A percentile compares a stretch with the other conserved stretches of the same genome.
These are phyloP conservation scores for Phytopythium kandeliae DNA, from an alignment of 352 stramenopile genomes.

Conservation along the genomic window DNA sequence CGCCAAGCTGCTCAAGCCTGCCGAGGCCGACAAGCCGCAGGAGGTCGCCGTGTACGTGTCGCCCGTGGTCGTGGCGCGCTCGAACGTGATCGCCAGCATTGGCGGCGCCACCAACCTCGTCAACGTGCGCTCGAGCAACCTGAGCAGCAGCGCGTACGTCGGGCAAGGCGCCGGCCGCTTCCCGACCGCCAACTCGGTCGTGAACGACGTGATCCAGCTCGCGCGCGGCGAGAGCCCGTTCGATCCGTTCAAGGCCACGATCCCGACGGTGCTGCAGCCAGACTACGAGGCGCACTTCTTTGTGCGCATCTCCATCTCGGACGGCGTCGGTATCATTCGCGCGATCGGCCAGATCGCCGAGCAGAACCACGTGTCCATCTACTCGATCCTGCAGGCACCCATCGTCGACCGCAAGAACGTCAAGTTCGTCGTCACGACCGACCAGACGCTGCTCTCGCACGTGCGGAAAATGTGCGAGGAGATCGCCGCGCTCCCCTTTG, in stretches of 20 bases:
- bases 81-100: conserved; percentile 88
- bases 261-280: conserved; percentile 65
- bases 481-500: conserved; percentile 86
- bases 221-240: conserved; percentile 80
- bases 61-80: conserved; percentile 87
- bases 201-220: conserved; percentile 94
- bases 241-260: conserved; percentile 77
- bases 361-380: conserved; percentile 94
- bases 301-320: conserved; percentile 92
- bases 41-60: conserved; percentile 93
- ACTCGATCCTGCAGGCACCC: conserved; percentile 96
- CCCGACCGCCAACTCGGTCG: conserved; percentile 94
- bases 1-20: conserved; percentile 71
- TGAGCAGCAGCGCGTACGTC: conserved; percentile 88
- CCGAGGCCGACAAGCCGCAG: conserved; percentile 60
- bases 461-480: conserved; percentile 88
- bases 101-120: conserved; percentile 91
- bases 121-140: conserved; percentile 85
- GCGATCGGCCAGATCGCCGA: conserved; percentile 93
- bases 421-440: conserved; percentile 95
- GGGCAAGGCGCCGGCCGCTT: conserved; percentile 93
- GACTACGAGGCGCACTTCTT: conserved; percentile 95
- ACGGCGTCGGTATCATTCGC: conserved; percentile 93
- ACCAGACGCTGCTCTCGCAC: conserved; percentile 84
- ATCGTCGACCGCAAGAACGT: conserved; percentile 91